phyloP scores from a whole-genome alignment of 371 early-diverging fungal species.

The Mortierella sp. region DNA sequence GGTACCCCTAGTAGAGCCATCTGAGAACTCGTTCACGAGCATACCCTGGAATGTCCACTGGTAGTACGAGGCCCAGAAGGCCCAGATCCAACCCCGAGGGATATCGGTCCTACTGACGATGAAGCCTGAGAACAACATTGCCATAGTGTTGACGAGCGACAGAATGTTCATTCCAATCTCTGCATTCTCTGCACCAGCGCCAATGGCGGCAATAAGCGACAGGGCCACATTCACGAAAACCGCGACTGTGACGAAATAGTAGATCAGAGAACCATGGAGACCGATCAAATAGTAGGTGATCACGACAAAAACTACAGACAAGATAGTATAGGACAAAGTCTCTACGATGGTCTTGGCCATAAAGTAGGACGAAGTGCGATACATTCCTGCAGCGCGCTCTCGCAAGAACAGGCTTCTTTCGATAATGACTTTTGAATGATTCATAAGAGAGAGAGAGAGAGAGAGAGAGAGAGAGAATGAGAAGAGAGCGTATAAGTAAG shows the following conservation, averaged over 20 bases:
- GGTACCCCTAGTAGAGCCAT: constrained; percentile 28
- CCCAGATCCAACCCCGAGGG: constrained; percentile 55
- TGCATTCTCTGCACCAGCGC: constrained; percentile 50
- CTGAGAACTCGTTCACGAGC: constrained; percentile 43
- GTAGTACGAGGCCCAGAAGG: constrained; percentile 55
- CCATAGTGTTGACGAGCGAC: constrained; percentile 55
- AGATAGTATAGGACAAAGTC: constrained; percentile 49
- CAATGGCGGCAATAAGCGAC: constrained; percentile 51
- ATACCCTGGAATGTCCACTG: constrained; percentile 50
- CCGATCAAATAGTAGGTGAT: constrained; percentile 51
- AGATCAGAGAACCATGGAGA: constrained; percentile 38
- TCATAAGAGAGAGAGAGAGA: background rate
- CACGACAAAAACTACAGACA: constrained; percentile 46
- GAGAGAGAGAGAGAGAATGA: background rate
- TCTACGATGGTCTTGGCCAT: constrained; percentile 55
- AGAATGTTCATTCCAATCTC: constrained; percentile 50
- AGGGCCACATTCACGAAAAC: constrained; percentile 54
- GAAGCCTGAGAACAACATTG: constrained; percentile 55
- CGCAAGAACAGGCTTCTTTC: constrained; percentile 50
- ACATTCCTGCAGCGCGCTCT: constrained; percentile 55
- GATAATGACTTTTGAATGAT: constrained; percentile 35
- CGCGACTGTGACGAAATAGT: constrained; percentile 47
- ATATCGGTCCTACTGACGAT: constrained; percentile 41
- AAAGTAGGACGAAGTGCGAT: constrained; percentile 49
- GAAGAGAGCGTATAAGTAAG: background rate